Percentiles rank a stretch among this genome's conserved stretches.
These are phyloP conservation scores for Lodderomyces parapsilosis DNA, from an alignment of 1,139 yeast genomes.

Conservation along the genomic window DNA sequence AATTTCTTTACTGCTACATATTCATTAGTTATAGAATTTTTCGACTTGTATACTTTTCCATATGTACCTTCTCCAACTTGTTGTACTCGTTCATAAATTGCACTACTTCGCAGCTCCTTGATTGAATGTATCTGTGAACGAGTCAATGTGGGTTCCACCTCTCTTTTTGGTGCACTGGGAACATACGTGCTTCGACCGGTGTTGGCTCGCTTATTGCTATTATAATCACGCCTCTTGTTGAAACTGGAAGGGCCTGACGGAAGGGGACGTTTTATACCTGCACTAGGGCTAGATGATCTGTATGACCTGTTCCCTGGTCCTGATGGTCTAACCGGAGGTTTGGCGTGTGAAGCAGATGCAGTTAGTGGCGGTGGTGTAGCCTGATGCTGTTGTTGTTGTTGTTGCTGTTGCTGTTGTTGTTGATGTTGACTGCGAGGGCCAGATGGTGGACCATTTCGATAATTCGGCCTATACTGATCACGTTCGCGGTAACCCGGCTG, in stretches of 20 bases:
- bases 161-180: background rate
- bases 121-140: constrained; percentile 32
- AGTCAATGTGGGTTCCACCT: constrained; percentile 1
- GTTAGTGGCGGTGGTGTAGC: constrained; percentile 2
- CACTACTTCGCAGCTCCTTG: constrained; percentile 24
- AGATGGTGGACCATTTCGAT: constrained; percentile 9
- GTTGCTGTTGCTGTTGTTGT: constrained; percentile 6
- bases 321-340: constrained; percentile 10
- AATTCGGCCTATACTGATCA: constrained; percentile 5
- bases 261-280: constrained; percentile 11
- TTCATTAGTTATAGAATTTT: constrained; percentile 63
- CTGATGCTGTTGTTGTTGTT: constrained; percentile 10
- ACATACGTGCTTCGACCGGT: background rate
- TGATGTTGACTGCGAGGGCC: constrained; percentile 22
- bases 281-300: constrained; percentile 6
- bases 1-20: constrained; percentile 82
- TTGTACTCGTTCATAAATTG: constrained; percentile 38
- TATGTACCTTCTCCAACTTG: constrained; percentile 55
- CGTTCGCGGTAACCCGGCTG: constrained; percentile 1
- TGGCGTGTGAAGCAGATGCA: constrained; percentile 1
- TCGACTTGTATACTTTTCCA: constrained; percentile 56
- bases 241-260: constrained; percentile 19
- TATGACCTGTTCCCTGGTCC: constrained; percentile 2
- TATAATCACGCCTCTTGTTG: constrained; percentile 14
- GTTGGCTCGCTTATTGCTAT: background rate